phyloP scores from a whole-genome alignment of 2,329 filamentous ascomycete genomes.

The Paecilomyces dactylethromorphus region DNA sequence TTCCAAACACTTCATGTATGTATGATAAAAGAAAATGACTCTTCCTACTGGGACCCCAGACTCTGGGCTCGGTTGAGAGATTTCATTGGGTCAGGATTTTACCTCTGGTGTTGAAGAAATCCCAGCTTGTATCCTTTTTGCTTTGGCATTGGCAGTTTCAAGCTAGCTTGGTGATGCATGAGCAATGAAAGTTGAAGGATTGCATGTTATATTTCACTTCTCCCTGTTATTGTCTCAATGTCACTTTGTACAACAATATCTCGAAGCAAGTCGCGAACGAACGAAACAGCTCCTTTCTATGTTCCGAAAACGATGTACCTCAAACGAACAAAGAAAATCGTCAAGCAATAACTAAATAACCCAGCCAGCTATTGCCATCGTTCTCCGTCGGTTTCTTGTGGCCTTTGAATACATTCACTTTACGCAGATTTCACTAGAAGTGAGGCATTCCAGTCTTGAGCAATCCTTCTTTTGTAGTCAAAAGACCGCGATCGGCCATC shows the following conservation, averaged over 20 bases:
- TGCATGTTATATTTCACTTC: not conserved
- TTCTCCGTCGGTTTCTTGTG: too few species aligned
- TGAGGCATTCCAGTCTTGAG: not conserved
- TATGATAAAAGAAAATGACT: not conserved
- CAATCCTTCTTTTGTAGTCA: not conserved
- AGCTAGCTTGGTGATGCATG: not conserved
- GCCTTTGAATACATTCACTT: too few species aligned
- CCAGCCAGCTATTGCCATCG: too few species aligned
- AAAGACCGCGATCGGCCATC: not conserved
- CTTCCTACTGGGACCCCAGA: not conserved
- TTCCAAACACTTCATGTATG: not conserved
- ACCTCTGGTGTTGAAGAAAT: not conserved
- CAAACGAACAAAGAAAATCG: not conserved
- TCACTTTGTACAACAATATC: not conserved
- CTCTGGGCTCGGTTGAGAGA: not conserved
- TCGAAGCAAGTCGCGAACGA: not conserved
- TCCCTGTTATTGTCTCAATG: not conserved
- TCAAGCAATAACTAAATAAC: not conserved
- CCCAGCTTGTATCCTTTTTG: not conserved
- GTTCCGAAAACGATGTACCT: not conserved
- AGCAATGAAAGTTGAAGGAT: not conserved
- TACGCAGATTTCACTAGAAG: too few species aligned
- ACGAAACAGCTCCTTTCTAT: not conserved
- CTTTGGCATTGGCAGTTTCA: not conserved
- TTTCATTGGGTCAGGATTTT: not conserved